phyloP scores from a whole-genome alignment of 768 basidiomycete genomes.

The Hygrocybe punicea region DNA sequence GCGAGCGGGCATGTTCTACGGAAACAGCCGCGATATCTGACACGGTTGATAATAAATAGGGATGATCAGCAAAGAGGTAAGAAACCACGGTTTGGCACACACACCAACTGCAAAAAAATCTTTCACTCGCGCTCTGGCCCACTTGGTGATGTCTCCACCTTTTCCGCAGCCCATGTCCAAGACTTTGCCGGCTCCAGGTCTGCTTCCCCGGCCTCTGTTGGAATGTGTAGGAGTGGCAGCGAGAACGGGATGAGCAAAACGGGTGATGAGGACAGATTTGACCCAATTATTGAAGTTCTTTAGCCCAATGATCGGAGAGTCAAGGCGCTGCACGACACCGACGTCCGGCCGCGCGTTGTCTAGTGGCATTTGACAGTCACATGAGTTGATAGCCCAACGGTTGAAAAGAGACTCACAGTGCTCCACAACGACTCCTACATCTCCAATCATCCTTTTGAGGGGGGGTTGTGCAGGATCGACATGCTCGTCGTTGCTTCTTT shows the following conservation, averaged over 20 bases:
- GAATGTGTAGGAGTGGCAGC: conserved; percentile 33
- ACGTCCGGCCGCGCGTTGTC: conserved; percentile 94
- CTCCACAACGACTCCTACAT: conserved; percentile 67
- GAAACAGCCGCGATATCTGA: conserved; percentile 89
- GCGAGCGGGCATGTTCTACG: conserved; percentile 77
- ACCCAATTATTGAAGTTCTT: conserved; percentile 99
- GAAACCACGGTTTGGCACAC: conserved; percentile 8
- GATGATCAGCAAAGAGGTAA: conserved; percentile 6
- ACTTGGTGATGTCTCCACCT: conserved; percentile 95
- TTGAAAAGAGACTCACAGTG: conserved; percentile 59
- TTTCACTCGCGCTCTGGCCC: conserved; percentile 79
- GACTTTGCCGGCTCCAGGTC: conserved; percentile 60
- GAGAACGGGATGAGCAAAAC: conserved; percentile 76
- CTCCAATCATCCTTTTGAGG: conserved; percentile 56
- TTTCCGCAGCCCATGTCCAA: conserved; percentile 99
- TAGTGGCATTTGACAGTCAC: conserved; percentile 28
- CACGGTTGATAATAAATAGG: conserved; percentile 1
- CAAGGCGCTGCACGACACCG: conserved; percentile 74
- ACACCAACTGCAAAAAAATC: conserved; percentile 82
- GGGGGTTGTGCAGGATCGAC: conserved; percentile 42
- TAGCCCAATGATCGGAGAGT: conserved; percentile 93
- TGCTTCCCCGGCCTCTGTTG: conserved; percentile 29
- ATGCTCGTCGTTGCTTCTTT: conserved; percentile 39
- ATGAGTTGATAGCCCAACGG: neutral
- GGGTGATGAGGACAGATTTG: conserved; percentile 92